These are phyloP conservation scores for Aspergillus fumigatus DNA, from an alignment of 2,329 filamentous ascomycete genomes.

Conservation along the genomic window DNA sequence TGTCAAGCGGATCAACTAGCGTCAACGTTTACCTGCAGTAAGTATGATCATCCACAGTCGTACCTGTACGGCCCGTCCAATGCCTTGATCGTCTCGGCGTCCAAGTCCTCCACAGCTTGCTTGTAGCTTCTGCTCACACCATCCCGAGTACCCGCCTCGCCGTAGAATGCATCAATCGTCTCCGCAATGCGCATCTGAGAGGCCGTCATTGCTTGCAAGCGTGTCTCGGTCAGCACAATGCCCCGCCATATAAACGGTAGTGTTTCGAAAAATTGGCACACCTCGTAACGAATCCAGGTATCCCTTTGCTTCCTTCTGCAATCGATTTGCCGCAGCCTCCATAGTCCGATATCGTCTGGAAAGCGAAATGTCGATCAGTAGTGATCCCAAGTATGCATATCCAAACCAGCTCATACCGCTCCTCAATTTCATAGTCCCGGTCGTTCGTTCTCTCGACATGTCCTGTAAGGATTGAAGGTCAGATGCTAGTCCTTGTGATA, in stretches of 20 bases:
- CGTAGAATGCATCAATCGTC: slow-evolving; percentile 98
- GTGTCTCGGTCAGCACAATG: background rate
- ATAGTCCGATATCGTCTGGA: slow-evolving; percentile 89
- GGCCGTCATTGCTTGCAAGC: background rate
- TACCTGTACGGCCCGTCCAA: slow-evolving; percentile 91
- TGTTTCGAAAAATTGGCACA: slow-evolving; percentile 34
- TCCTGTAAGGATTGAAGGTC: slow-evolving; percentile 46
- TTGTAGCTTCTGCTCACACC: slow-evolving; percentile 97
- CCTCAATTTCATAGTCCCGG: slow-evolving; percentile 97
- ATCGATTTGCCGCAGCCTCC: slow-evolving; percentile 84
- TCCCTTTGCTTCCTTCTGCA: slow-evolving; percentile 97
- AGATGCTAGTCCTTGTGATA: slow-evolving; percentile 1
- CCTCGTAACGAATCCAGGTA: slow-evolving; percentile 93
- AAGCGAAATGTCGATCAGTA: background rate
- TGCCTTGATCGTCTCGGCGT: slow-evolving; percentile 97
- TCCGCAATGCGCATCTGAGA: slow-evolving; percentile 76
- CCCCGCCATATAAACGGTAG: background rate
- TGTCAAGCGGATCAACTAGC: slow-evolving; percentile 25
- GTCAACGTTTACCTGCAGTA: background rate
- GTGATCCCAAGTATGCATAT: background rate
- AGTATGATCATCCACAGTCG: slow-evolving; percentile 7
- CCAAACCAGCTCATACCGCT: slow-evolving; percentile 54
- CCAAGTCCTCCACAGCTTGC: slow-evolving; percentile 94
- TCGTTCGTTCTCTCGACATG: slow-evolving; percentile 99
- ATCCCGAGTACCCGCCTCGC: slow-evolving; percentile 88